These are phyloP conservation scores for Calonectria naviculata DNA, from an alignment of 2,329 filamentous ascomycete species.

Conservation along the genomic window DNA sequence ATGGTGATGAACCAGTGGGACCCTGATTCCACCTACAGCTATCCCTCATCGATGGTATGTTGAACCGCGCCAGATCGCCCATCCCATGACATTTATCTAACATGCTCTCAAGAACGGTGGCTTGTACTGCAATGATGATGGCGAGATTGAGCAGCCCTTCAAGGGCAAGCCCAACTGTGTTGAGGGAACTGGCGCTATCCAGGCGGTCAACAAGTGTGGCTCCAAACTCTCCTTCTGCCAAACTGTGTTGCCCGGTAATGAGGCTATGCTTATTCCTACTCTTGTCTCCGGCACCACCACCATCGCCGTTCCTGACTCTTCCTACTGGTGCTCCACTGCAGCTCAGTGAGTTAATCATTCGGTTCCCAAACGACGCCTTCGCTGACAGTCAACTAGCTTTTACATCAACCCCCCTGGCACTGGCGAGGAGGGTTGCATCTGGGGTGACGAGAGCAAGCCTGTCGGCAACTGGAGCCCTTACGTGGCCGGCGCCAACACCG, in stretches of 20 bases:
- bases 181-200: conserved; percentile 72
- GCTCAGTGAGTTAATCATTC: conserved; percentile 70
- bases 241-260: conserved; percentile 81
- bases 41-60: conserved; percentile 78
- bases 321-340: conserved; percentile 78
- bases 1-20: conserved; percentile 86
- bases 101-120: conserved; percentile 71
- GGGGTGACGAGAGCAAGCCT: conserved; percentile 72
- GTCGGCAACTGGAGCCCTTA: conserved; percentile 83
- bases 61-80: neutral
- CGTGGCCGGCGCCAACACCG: conserved; percentile 80
- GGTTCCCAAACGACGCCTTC: conserved; percentile 30
- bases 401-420: conserved; percentile 83
- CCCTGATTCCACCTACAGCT: conserved; percentile 74
- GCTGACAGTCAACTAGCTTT: conserved; percentile 63
- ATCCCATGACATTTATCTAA: conserved; percentile 17
- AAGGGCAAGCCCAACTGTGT: conserved; percentile 75
- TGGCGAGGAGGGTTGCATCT: conserved; percentile 73
- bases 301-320: conserved; percentile 76
- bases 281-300: conserved; percentile 66
- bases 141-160: conserved; percentile 77
- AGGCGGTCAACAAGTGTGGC: conserved; percentile 74
- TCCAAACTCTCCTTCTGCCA: conserved; percentile 78
- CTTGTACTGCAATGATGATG: conserved; percentile 75
- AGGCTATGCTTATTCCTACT: conserved; percentile 87